Conservation (phyloP, 1,284 basidiomycete species). For the Retiboletus flavoniger region DNA sequence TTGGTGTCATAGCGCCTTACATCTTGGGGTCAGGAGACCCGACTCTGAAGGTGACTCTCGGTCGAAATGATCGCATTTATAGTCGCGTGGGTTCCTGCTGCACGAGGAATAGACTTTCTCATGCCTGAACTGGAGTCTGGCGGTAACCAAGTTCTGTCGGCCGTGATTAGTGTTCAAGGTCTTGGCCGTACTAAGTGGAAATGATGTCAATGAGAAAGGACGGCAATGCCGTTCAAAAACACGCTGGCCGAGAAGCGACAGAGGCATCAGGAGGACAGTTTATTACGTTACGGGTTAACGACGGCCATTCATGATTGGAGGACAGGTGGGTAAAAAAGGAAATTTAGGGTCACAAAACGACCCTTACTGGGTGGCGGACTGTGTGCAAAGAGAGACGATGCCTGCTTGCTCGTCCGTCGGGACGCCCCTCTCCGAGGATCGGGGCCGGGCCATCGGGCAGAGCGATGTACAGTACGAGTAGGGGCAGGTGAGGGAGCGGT, state of each 20-base stretch:
- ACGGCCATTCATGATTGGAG: too few species aligned
- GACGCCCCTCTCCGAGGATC: too few species aligned
- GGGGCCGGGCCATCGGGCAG: too few species aligned
- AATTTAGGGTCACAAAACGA: too few species aligned
- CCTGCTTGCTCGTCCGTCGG: too few species aligned
- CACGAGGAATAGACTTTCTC: neutral
- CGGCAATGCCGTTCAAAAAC: neutral
- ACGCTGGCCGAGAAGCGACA: neutral
- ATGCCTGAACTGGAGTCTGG: neutral
- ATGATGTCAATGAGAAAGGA: neutral
- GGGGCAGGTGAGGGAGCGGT: too few species aligned
- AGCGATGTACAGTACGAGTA: too few species aligned
- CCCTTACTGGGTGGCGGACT: too few species aligned
- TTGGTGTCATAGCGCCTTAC: slow-evolving; percentile 11
- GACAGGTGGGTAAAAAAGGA: too few species aligned
- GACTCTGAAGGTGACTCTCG: neutral
- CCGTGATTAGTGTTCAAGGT: neutral
- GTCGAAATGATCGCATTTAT: neutral
- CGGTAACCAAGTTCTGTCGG: neutral
- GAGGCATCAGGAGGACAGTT: too few species aligned
- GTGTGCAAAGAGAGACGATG: too few species aligned
- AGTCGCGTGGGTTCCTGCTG: neutral
- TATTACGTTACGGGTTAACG: too few species aligned
- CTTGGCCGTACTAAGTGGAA: neutral
- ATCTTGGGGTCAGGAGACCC: slow-evolving; percentile 1